These are phyloP conservation scores for Chrysoporthe deuterocubensis DNA, from an alignment of 2,329 filamentous ascomycete genomes.

Conservation along the genomic window DNA sequence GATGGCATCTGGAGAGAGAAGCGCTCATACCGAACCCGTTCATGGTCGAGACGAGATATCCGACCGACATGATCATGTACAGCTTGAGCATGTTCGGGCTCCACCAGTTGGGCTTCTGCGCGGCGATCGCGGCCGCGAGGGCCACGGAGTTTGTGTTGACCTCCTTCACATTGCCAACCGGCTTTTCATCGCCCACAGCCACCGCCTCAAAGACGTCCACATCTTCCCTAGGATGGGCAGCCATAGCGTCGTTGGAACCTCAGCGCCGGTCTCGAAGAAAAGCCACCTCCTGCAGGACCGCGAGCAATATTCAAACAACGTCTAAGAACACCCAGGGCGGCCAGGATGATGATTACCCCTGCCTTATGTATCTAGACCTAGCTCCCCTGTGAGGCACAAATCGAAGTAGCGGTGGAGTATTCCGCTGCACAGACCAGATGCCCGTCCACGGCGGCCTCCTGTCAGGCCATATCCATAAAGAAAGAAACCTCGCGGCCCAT, in stretches of 20 bases:
- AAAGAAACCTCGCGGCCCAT: not conserved
- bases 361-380: not conserved
- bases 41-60: constrained; percentile 52
- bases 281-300: not conserved
- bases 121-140: constrained; percentile 40
- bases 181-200: constrained; percentile 31
- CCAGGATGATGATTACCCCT: not conserved
- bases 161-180: constrained; percentile 36
- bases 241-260: constrained; percentile 12
- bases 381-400: not conserved
- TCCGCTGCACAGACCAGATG: not conserved
- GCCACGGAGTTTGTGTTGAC: constrained; percentile 43
- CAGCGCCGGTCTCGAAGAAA: not conserved
- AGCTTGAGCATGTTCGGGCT: constrained; percentile 41
- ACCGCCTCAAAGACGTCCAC: constrained; percentile 21
- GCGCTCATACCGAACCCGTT: constrained; percentile 52
- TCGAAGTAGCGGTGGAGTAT: not conserved
- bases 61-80: constrained; percentile 44
- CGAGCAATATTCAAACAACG: not conserved
- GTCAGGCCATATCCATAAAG: not conserved
- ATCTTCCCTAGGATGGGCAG: constrained; percentile 7
- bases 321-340: not conserved
- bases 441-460: not conserved
- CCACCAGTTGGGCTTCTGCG: constrained; percentile 41
- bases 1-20: not conserved